Evolutionary conservation across 129 eudicot genomes (phyloP).

Genomic region (Silybum marianum): DNA sequence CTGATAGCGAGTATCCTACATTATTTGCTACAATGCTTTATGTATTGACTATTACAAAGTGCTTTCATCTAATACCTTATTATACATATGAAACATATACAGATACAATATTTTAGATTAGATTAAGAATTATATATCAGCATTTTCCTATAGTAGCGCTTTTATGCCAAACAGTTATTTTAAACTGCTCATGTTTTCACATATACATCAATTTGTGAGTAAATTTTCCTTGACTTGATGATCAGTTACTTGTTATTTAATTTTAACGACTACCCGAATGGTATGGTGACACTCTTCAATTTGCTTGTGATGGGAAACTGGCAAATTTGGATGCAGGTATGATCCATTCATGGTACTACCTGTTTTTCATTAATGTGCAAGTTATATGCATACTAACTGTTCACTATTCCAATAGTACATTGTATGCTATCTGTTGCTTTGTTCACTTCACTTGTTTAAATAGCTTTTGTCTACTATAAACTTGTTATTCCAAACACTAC

Average conservation of each 20-base stretch:
- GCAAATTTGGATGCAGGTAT: conserved; percentile 98
- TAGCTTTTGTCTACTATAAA: not conserved
- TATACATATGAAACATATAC: not conserved
- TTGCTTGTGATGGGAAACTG: conserved; percentile 87
- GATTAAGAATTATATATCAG: not conserved
- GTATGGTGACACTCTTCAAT: conserved; percentile 97
- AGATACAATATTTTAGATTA: not conserved
- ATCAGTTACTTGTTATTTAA: conserved; percentile 84
- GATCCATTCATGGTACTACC: conserved; percentile 5
- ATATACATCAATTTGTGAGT: not conserved
- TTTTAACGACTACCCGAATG: conserved; percentile 93
- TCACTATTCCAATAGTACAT: not conserved
- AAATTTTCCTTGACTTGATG: conserved; percentile 54
- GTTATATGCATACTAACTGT: not conserved
- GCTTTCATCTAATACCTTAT: not conserved
- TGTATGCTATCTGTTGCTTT: not conserved
- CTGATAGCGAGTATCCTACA: conserved; percentile 89
- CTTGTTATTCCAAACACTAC: not conserved
- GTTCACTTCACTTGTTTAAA: not conserved
- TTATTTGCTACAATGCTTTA: not conserved
- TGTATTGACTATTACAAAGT: not conserved
- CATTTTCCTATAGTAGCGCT: not conserved
- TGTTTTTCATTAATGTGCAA: not conserved
- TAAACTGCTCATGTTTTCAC: not conserved
- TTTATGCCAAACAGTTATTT: not conserved